Evolutionary conservation across 306 rosid genomes (phyloP).

Genomic region (Coriaria nepalensis): DNA sequence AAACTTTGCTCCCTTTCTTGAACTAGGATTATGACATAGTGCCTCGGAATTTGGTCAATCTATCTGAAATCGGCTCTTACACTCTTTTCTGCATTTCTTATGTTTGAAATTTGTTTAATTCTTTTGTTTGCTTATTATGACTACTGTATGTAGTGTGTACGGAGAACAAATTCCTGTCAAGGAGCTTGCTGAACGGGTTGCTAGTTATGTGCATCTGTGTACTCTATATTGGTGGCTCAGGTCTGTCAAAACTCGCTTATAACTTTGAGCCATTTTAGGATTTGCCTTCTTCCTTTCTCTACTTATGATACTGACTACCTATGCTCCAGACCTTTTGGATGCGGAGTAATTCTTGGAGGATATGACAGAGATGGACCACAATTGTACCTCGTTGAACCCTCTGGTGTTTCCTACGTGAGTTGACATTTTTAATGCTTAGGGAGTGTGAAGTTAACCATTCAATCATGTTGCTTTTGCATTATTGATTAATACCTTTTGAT

Average conservation of each 20-base stretch:
- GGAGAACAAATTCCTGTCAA: slow-evolving; percentile 85
- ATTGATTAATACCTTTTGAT: neutral
- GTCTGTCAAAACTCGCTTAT: slow-evolving; percentile 22
- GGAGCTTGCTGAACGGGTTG: slow-evolving; percentile 96
- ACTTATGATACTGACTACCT: slow-evolving; percentile 8
- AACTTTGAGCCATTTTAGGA: slow-evolving; percentile 11
- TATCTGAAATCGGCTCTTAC: neutral
- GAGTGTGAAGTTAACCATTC: too few relatives aligned
- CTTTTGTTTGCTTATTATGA: slow-evolving; percentile 14
- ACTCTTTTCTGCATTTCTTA: neutral
- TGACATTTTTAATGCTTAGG: neutral
- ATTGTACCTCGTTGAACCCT: slow-evolving; percentile 91
- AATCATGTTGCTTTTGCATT: neutral
- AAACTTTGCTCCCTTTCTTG: too few relatives aligned
- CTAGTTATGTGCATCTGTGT: slow-evolving; percentile 96
- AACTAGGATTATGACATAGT: too few relatives aligned
- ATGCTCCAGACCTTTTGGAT: slow-evolving; percentile 84
- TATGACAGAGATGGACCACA: slow-evolving; percentile 99
- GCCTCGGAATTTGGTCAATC: neutral
- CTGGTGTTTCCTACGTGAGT: slow-evolving; percentile 88
- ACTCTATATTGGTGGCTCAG: slow-evolving; percentile 99
- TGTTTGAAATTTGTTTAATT: slow-evolving; percentile 5
- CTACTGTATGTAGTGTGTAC: slow-evolving; percentile 41
- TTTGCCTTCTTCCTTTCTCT: slow-evolving; percentile 12
- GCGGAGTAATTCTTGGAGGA: slow-evolving; percentile 94